Evolutionary conservation across 371 early-diverging fungal species (phyloP).

Genomic region (Parasitella parasitica): DNA sequence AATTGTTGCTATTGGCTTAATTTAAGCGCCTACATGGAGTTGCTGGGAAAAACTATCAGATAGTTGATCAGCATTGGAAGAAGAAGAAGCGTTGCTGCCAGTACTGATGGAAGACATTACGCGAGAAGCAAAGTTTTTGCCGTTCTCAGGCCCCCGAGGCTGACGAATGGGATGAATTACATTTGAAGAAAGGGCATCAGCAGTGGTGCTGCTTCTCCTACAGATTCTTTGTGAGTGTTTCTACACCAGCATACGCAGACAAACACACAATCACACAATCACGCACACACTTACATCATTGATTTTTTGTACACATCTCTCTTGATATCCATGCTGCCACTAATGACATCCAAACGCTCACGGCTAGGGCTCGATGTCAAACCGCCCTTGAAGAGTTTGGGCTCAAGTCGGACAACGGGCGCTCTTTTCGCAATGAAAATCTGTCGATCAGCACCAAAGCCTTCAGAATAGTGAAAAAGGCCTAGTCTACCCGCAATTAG

Average conservation of each 20-base stretch:
- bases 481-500: constrained; percentile 59
- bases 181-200: not conserved
- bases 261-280: not conserved
- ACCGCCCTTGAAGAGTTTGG: constrained; percentile 24
- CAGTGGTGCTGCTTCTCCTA: constrained; percentile 24
- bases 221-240: not conserved
- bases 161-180: constrained; percentile 61
- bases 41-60: constrained; percentile 20
- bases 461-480: constrained; percentile 53
- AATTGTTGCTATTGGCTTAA: not conserved
- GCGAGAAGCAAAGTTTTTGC: constrained; percentile 50
- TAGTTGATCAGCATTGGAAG: constrained; percentile 12
- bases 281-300: constrained; percentile 29
- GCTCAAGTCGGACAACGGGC: constrained; percentile 22
- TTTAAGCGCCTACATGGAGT: constrained; percentile 22
- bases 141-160: constrained; percentile 62
- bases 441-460: constrained; percentile 49
- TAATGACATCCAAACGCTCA: constrained; percentile 20
- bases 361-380: constrained; percentile 32
- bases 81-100: not conserved
- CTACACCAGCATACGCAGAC: too few species aligned
- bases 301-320: constrained; percentile 29
- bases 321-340: constrained; percentile 5
- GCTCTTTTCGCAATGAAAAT: constrained; percentile 42
- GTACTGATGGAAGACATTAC: not conserved